Evolutionary conservation across 2,329 filamentous ascomycete species (phyloP).

Genomic region (Beauveria medogensis): DNA sequence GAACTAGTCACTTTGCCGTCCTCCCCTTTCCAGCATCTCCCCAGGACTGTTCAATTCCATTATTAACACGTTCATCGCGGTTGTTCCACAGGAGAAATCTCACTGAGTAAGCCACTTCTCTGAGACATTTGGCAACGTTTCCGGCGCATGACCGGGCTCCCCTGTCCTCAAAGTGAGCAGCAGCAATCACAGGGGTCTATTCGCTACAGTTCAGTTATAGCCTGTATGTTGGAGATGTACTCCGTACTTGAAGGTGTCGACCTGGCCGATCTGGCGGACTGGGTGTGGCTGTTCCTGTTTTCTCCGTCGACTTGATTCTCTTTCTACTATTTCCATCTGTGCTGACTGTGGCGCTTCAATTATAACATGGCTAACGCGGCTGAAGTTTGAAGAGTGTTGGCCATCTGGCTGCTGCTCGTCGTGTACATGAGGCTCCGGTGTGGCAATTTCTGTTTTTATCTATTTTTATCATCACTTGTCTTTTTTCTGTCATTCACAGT

Average conservation of each 20-base stretch:
- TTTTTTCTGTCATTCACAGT: no score
- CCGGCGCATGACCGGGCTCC: not conserved
- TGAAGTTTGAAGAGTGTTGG: not conserved
- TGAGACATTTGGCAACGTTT: constrained; percentile 6
- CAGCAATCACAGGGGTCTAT: not conserved
- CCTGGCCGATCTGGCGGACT: not conserved
- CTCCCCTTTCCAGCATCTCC: not conserved
- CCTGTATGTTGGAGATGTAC: not conserved
- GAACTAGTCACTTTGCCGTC: not conserved
- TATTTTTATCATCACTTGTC: no score
- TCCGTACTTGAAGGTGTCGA: constrained; percentile 3
- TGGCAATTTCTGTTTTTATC: no score
- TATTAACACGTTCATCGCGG: not conserved
- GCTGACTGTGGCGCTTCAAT: not conserved
- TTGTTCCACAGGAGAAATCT: not conserved
- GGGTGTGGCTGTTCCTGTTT: not conserved
- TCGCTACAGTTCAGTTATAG: not conserved
- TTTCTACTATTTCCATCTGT: not conserved
- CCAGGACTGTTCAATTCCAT: not conserved
- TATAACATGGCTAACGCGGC: not conserved
- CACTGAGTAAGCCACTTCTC: not conserved
- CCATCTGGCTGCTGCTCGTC: not conserved
- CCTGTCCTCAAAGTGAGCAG: not conserved
- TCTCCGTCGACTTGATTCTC: not conserved
- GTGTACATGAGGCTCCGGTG: no score